These are phyloP conservation scores for Trichophyton verrucosum DNA, from an alignment of 2,329 filamentous ascomycete species.

Conservation along the genomic window DNA sequence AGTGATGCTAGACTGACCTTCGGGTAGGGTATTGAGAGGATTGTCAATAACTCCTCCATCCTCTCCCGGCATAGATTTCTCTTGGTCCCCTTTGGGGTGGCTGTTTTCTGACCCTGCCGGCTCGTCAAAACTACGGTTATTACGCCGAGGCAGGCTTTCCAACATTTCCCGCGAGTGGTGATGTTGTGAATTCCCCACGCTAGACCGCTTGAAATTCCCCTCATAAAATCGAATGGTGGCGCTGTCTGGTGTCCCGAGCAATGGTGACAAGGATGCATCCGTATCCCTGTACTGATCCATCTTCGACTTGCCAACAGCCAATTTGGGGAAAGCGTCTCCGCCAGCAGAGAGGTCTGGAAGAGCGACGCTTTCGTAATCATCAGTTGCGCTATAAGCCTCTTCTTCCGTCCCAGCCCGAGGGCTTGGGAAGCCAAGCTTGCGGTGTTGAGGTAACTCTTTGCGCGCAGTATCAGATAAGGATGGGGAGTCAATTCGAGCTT, in stretches of 20 bases:
- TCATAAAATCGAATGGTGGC: conserved; percentile 12
- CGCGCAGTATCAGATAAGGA: neutral
- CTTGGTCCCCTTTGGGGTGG: neutral
- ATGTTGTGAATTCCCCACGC: neutral
- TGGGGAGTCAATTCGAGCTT: neutral
- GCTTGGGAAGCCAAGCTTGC: conserved; percentile 1
- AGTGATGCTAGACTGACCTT: neutral
- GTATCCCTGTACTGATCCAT: conserved; percentile 13
- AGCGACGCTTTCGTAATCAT: conserved; percentile 19
- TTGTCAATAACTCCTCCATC: neutral
- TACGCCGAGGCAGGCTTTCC: neutral
- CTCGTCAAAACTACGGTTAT: neutral
- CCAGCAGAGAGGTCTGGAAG: conserved; percentile 11
- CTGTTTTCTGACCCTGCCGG: neutral
- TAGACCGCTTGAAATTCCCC: neutral
- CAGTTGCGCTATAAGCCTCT: conserved; percentile 16
- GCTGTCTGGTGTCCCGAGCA: conserved; percentile 13
- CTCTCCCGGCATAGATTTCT: neutral
- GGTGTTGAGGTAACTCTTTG: conserved; percentile 8
- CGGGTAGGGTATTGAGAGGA: neutral
- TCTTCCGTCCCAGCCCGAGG: conserved; percentile 18
- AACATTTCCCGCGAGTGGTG: neutral
- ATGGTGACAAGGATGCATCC: conserved; percentile 12
- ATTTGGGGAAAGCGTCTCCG: neutral
- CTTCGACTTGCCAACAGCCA: conserved; percentile 12